Evolutionary conservation across 2,329 filamentous ascomycete species (phyloP).

Genomic region (Zymoseptoria passerinii): DNA sequence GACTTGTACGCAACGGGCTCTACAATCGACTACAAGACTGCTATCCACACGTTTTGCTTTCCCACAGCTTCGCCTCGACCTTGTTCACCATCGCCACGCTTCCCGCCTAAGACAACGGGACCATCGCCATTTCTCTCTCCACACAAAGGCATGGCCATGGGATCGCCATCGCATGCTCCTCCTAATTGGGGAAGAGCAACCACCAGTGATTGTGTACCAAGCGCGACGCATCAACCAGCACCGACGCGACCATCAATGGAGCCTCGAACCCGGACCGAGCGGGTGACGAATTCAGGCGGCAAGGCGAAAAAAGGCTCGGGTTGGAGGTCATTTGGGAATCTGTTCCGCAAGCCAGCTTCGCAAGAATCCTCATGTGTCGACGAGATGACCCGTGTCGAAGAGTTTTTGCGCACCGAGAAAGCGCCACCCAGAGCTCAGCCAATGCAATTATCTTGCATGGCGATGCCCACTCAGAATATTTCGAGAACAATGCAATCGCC

Average conservation of each 20-base stretch:
- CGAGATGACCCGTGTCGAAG: background rate
- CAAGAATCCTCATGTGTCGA: background rate
- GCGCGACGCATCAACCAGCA: constrained; percentile 5
- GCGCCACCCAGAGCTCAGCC: constrained; percentile 2
- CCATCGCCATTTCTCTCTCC: constrained; percentile 10
- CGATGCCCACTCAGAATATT: background rate
- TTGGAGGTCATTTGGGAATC: constrained; percentile 22
- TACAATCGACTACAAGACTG: constrained; percentile 18
- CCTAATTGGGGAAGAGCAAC: constrained; percentile 18
- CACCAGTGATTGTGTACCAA: constrained; percentile 15
- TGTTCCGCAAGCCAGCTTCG: constrained; percentile 18
- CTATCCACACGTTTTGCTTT: constrained; percentile 22
- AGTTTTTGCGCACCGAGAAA: background rate
- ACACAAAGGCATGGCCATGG: constrained; percentile 17
- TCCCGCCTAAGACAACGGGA: background rate
- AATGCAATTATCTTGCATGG: constrained; percentile 2
- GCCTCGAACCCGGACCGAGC: background rate
- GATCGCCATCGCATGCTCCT: constrained; percentile 15
- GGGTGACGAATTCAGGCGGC: background rate
- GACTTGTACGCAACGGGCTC: constrained; percentile 12
- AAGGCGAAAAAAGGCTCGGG: constrained; percentile 22
- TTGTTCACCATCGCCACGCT: background rate
- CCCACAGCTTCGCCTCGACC: constrained; percentile 23
- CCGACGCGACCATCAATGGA: constrained; percentile 3
- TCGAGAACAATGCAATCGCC: background rate